These are phyloP conservation scores for Curvularia sp. DNA, from an alignment of 2,329 filamentous ascomycete genomes.

Conservation along the genomic window DNA sequence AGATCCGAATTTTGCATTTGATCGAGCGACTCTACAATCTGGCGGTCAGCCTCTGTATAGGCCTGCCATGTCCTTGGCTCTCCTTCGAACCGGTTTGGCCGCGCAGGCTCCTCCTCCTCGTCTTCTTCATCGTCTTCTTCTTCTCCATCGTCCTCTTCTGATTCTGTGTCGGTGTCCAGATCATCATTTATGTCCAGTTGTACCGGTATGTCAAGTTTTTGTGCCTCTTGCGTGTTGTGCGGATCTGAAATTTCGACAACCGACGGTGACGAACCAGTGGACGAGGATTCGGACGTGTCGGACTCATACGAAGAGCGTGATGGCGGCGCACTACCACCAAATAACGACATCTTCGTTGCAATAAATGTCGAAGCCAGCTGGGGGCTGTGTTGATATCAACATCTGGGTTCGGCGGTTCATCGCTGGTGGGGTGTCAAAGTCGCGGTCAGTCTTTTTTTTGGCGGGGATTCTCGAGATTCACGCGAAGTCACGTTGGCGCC, in stretches of 20 bases:
- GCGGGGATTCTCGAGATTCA: constrained; percentile 20
- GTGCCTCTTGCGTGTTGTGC: constrained; percentile 23
- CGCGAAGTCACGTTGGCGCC: constrained; percentile 27
- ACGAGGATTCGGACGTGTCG: constrained; percentile 16
- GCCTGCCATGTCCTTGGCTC: constrained; percentile 70
- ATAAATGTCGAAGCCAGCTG: constrained; percentile 25
- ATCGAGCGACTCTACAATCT: constrained; percentile 69
- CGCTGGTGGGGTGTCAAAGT: constrained; percentile 9
- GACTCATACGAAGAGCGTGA: constrained; percentile 25
- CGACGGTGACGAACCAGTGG: constrained; percentile 16
- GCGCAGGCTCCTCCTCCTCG: constrained; percentile 20
- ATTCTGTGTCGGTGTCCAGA: constrained; percentile 27
- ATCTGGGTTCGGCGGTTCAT: constrained; percentile 11
- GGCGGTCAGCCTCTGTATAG: constrained; percentile 68
- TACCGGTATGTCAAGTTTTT: background rate
- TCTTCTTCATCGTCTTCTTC: constrained; percentile 14
- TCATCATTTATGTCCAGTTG: constrained; percentile 22
- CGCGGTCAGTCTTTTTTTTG: constrained; percentile 14
- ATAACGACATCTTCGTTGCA: constrained; percentile 49
- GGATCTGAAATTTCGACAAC: constrained; percentile 5
- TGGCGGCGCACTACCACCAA: constrained; percentile 37
- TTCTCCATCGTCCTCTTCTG: constrained; percentile 13
- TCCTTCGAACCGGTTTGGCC: constrained; percentile 77
- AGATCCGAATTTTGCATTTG: constrained; percentile 71
- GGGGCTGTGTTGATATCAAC: constrained; percentile 1